phyloP scores from a whole-genome alignment of 2,329 filamentous ascomycete species.

The Grosmannia serpens region DNA sequence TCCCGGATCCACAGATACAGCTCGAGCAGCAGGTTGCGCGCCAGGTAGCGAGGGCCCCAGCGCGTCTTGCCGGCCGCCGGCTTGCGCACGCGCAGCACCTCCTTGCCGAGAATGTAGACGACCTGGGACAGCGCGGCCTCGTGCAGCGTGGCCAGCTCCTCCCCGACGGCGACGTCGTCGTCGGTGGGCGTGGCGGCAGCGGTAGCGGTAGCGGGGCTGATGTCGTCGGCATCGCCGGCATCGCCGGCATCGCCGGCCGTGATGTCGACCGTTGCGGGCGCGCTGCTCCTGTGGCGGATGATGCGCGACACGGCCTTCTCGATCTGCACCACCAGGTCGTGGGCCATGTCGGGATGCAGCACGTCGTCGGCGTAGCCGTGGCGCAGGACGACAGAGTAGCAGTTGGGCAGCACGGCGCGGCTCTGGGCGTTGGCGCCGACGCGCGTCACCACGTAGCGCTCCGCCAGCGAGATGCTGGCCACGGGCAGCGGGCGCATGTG shows the following conservation, averaged over 20 bases:
- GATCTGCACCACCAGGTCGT: conserved; percentile 46
- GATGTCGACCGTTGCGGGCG: background rate
- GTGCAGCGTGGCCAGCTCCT: conserved; percentile 31
- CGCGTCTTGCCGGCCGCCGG: conserved; percentile 6
- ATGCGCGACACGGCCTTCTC: conserved; percentile 36
- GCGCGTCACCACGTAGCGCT: conserved; percentile 35
- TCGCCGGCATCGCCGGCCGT: too few species aligned
- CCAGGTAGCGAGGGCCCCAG: conserved; percentile 17
- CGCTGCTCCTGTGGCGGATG: conserved; percentile 4
- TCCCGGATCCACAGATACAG: conserved; percentile 55
- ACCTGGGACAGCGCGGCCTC: conserved; percentile 35
- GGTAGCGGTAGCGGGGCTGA: background rate
- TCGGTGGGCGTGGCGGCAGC: background rate
- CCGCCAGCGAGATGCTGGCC: conserved; percentile 38
- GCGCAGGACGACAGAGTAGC: conserved; percentile 57
- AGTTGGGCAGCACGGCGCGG: conserved; percentile 36
- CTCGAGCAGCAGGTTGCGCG: conserved; percentile 35
- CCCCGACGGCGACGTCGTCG: background rate
- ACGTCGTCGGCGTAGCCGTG: conserved; percentile 66
- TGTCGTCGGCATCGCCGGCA: too few species aligned
- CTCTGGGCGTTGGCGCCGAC: conserved; percentile 13
- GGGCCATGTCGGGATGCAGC: conserved; percentile 49
- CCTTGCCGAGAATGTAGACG: conserved; percentile 49
- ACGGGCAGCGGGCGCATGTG: conserved; percentile 54
- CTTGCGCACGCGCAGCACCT: conserved; percentile 40